Evolutionary conservation across 108 stramenopile species (phyloP).

Genomic region (Stephanodiscus minutulus): DNA sequence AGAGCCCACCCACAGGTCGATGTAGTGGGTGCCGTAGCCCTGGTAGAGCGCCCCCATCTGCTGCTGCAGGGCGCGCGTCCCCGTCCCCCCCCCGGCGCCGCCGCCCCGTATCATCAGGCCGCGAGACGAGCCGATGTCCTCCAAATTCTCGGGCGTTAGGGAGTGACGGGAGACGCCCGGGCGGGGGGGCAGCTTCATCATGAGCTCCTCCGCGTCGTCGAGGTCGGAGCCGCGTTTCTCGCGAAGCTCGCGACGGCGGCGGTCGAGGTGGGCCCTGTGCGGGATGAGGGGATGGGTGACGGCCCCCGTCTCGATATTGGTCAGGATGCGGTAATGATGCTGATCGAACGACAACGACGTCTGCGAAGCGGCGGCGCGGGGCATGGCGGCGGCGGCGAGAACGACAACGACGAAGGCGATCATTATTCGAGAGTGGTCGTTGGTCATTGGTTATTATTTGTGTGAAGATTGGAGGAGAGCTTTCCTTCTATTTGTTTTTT

Average conservation of each 20-base stretch:
- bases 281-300: constrained; percentile 45
- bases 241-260: constrained; percentile 39
- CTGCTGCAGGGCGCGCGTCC: constrained; percentile 29
- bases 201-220: not conserved
- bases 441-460: not conserved
- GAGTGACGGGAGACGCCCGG: constrained; percentile 33
- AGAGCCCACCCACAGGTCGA: constrained; percentile 92
- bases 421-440: not conserved
- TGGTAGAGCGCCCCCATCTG: constrained; percentile 61
- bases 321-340: constrained; percentile 19
- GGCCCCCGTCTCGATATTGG: constrained; percentile 30
- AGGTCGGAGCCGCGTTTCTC: not conserved
- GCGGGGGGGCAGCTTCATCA: constrained; percentile 29
- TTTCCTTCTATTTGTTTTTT: no score
- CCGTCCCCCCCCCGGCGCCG: not conserved
- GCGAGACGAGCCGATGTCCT: not conserved
- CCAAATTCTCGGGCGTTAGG: not conserved
- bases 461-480: no score
- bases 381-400: no score
- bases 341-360: constrained; percentile 15
- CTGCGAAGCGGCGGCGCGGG: constrained; percentile 8
- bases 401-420: constrained; percentile 29
- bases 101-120: constrained; percentile 8
- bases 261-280: constrained; percentile 31
- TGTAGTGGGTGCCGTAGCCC: constrained; percentile 93